phyloP scores from a whole-genome alignment of 2,329 filamentous ascomycete species.

The Stemphylium lycopersici region DNA sequence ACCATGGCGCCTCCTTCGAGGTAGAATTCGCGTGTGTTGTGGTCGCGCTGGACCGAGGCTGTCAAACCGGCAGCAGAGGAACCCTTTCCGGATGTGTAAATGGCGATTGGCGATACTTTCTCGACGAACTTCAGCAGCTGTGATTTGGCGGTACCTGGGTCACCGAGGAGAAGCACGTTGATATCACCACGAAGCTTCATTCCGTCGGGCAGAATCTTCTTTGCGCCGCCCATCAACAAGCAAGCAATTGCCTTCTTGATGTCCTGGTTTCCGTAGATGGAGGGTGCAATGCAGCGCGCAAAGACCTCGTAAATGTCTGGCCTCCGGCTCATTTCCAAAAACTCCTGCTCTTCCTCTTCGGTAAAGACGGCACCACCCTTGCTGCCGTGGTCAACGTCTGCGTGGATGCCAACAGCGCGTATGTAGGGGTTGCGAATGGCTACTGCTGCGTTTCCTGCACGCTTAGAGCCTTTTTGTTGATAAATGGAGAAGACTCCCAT shows the following conservation, averaged over 20 bases:
- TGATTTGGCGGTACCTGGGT: constrained; percentile 97
- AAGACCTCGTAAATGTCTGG: constrained; percentile 93
- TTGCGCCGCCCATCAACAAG: constrained; percentile 89
- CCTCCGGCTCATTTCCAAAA: constrained; percentile 84
- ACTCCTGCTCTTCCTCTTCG: constrained; percentile 97
- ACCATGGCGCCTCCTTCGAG: constrained; percentile 99
- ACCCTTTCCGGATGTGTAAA: constrained; percentile 98
- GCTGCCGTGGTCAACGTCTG: constrained; percentile 85
- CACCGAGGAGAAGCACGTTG: constrained; percentile 94
- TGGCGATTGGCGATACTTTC: constrained; percentile 93
- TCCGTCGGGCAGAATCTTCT: constrained; percentile 95
- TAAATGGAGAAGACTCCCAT: constrained; percentile 99
- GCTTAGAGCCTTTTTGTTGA: constrained; percentile 86
- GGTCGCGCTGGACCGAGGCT: constrained; percentile 92
- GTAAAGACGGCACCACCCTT: constrained; percentile 85
- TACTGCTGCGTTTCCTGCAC: constrained; percentile 77
- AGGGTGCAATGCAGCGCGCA: constrained; percentile 90
- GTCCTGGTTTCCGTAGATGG: constrained; percentile 93
- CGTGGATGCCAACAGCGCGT: constrained; percentile 88
- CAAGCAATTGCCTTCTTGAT: constrained; percentile 98
- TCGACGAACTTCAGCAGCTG: constrained; percentile 97
- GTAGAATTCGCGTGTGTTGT: constrained; percentile 92
- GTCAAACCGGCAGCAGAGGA: constrained; percentile 97
- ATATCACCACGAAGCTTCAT: constrained; percentile 98
- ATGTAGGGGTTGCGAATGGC: constrained; percentile 96